Percentiles rank a stretch among this genome's conserved stretches.
Conservation (phyloP, 768 basidiomycete species). For the Lentinula sp. region DNA sequence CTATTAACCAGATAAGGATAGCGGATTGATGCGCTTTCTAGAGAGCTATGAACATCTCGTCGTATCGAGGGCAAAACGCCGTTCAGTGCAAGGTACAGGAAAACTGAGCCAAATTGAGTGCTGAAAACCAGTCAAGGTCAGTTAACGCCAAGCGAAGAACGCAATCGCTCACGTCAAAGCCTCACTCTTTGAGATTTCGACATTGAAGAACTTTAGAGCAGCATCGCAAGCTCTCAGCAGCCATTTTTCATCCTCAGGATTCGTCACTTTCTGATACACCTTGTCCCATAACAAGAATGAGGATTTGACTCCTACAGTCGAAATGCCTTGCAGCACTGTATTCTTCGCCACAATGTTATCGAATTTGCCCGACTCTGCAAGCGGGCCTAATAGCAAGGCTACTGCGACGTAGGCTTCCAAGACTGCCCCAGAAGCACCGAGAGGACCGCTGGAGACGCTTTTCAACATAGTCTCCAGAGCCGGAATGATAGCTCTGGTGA, state of each 20-base stretch:
- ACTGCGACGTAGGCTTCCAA: constrained; percentile 80
- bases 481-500: constrained; percentile 50
- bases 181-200: constrained; percentile 48
- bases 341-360: constrained; percentile 46
- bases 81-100: constrained; percentile 66
- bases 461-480: constrained; percentile 70
- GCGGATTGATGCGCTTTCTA: constrained; percentile 23
- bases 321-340: constrained; percentile 38
- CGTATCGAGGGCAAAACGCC: constrained; percentile 49
- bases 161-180: constrained; percentile 41
- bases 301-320: constrained; percentile 56
- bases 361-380: constrained; percentile 43
- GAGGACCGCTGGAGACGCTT: constrained; percentile 51
- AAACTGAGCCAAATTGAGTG: constrained; percentile 53
- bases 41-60: constrained; percentile 39
- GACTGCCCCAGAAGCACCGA: constrained; percentile 57
- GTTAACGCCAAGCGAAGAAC: neutral
- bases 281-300: constrained; percentile 88
- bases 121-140: constrained; percentile 24
- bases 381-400: constrained; percentile 59
- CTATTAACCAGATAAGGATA: constrained; percentile 34
- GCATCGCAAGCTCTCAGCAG: constrained; percentile 60
- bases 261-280: constrained; percentile 57
- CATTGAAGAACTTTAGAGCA: constrained; percentile 36
- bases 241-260: constrained; percentile 65